Conservation (phyloP, 2,329 filamentous ascomycete genomes). For the Trichoderma koningii region DNA sequence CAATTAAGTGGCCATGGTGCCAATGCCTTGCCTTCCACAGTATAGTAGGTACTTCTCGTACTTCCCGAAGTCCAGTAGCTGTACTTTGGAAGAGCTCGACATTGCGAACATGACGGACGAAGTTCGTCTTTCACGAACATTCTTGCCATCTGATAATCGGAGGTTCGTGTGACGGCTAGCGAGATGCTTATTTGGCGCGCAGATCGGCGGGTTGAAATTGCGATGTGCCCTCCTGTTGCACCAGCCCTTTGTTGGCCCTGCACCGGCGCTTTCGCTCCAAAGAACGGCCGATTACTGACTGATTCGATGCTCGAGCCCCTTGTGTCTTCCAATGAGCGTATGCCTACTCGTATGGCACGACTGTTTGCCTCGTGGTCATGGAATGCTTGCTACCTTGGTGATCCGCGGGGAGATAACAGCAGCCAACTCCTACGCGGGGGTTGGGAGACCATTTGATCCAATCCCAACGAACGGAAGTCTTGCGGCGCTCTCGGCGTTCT, state of each 20-base stretch:
- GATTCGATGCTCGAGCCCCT: background rate
- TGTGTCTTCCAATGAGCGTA: background rate
- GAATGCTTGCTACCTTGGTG: background rate
- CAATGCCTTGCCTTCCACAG: too few species aligned
- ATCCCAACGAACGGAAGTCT: background rate
- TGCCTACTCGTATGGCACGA: background rate
- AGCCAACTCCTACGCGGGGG: background rate
- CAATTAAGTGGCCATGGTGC: background rate
- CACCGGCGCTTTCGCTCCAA: background rate
- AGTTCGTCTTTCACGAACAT: background rate
- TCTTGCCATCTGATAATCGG: background rate
- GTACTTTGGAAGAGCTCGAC: too few species aligned
- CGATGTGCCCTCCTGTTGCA: slow-evolving; percentile 22
- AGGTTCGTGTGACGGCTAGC: slow-evolving; percentile 12
- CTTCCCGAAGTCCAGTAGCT: too few species aligned
- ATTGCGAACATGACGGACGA: background rate
- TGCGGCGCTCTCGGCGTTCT: background rate
- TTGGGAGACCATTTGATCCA: background rate
- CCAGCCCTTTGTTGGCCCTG: slow-evolving; percentile 3
- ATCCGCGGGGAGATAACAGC: background rate
- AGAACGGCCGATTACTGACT: background rate
- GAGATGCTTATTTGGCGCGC: slow-evolving; percentile 8
- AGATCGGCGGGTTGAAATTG: slow-evolving; percentile 23
- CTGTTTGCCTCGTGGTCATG: background rate
- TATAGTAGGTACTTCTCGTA: background rate